Percentiles rank a stretch among this genome's conserved stretches.
Conservation (phyloP, 1,284 basidiomycete genomes). For the Leccinum pachyderme region DNA sequence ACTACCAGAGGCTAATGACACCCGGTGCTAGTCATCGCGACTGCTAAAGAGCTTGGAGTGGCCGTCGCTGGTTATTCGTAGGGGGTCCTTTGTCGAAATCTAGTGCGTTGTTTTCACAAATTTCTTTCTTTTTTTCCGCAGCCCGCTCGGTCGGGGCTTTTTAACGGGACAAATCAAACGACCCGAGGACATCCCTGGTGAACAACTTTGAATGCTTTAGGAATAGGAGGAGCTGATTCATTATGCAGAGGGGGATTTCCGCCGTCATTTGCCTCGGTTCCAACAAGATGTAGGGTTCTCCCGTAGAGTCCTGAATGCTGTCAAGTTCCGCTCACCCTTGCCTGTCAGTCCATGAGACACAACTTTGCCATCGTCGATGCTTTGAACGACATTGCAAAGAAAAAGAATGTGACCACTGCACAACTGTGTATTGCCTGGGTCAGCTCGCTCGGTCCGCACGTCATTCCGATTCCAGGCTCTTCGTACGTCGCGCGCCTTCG, state of each 20-base stretch:
- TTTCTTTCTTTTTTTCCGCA: constrained; percentile 13
- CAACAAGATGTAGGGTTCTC: no score
- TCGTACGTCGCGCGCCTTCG: constrained; percentile 21
- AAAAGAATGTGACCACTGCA: constrained; percentile 47
- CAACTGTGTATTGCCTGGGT: constrained; percentile 65
- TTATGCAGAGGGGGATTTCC: constrained; percentile 29
- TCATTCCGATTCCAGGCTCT: constrained; percentile 31
- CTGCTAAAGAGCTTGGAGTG: constrained; percentile 45
- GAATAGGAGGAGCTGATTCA: background rate
- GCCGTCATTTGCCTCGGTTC: background rate
- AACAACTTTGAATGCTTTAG: background rate
- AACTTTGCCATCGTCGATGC: constrained; percentile 55
- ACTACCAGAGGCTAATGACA: constrained; percentile 19
- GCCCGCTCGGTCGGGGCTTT: constrained; percentile 60
- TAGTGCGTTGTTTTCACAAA: background rate
- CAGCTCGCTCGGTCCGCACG: constrained; percentile 23
- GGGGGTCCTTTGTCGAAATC: constrained; percentile 6
- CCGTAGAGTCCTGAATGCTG: no score
- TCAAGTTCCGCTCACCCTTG: no score
- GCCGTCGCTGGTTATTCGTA: constrained; percentile 56
- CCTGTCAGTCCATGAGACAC: constrained; percentile 26
- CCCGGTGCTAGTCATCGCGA: constrained; percentile 35
- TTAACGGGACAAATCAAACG: constrained; percentile 50
- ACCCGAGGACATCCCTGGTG: constrained; percentile 42
- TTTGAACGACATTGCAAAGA: constrained; percentile 42